phyloP scores from a whole-genome alignment of 345 rosid genomes.

The Trapa incisa region DNA sequence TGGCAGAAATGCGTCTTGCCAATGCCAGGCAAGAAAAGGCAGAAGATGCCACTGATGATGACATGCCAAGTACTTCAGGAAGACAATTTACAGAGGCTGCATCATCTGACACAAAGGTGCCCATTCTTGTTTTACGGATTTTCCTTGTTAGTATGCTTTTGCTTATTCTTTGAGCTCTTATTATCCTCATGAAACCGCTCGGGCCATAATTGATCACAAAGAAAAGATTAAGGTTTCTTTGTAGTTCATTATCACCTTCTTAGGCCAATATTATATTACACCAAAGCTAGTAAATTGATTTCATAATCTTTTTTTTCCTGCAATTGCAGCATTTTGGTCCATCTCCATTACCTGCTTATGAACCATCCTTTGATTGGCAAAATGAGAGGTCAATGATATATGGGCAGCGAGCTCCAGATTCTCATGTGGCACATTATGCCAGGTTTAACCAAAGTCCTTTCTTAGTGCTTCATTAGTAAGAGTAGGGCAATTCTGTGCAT shows the following conservation, averaged over 20 bases:
- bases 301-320: not conserved
- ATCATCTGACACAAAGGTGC: conserved; percentile 17
- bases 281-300: not conserved
- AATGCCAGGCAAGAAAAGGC: conserved; percentile 53
- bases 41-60: conserved; percentile 58
- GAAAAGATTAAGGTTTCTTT: not conserved
- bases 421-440: conserved; percentile 49
- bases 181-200: too few relatives aligned
- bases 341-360: conserved; percentile 94
- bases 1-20: conserved; percentile 67
- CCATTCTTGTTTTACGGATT: conserved; percentile 4
- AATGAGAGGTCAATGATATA: conserved; percentile 79
- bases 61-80: conserved; percentile 68
- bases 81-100: conserved; percentile 45
- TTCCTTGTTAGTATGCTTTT: not conserved
- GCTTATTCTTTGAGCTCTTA: not conserved
- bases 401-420: conserved; percentile 88
- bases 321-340: conserved; percentile 69
- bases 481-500: too few relatives aligned
- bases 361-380: conserved; percentile 99
- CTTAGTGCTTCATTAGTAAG: too few relatives aligned
- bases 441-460: conserved; percentile 27
- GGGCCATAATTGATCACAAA: not conserved
- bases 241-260: not conserved
- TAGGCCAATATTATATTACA: not conserved